Percentiles rank a stretch among this genome's conserved stretches.
Evolutionary conservation across 805 yeast species (phyloP).

Genomic region (Blastobotrys americana): DNA sequence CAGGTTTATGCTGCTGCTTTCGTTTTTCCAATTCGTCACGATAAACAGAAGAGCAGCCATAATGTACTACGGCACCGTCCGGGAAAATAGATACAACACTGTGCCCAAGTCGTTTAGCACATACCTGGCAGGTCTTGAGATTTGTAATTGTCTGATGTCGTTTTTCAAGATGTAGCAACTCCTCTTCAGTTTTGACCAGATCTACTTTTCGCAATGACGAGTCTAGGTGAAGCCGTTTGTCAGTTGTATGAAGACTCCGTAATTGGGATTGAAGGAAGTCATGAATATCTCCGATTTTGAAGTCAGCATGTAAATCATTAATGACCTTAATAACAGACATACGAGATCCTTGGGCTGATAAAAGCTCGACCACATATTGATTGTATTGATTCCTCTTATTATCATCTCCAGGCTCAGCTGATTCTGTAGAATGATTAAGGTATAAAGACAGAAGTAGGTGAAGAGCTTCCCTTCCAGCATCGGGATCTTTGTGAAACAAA

Average conservation of each 20-base stretch:
- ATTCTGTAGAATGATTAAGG: too few species aligned
- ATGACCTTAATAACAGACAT: slow-evolving; percentile 42
- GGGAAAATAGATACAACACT: slow-evolving; percentile 47
- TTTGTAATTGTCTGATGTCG: slow-evolving; percentile 36
- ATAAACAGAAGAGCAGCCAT: slow-evolving; percentile 41
- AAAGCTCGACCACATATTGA: slow-evolving; percentile 35
- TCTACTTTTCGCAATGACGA: slow-evolving; percentile 50
- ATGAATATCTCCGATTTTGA: slow-evolving; percentile 40
- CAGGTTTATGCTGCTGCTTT: slow-evolving; percentile 5
- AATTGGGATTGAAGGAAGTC: slow-evolving; percentile 41
- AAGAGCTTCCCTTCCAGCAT: slow-evolving; percentile 40
- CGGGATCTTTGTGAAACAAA: slow-evolving; percentile 35
- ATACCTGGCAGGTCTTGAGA: slow-evolving; percentile 47
- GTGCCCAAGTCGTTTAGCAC: slow-evolving; percentile 50
- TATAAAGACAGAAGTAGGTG: slow-evolving; percentile 43
- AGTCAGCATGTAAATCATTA: slow-evolving; percentile 43
- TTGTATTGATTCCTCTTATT: slow-evolving; percentile 27
- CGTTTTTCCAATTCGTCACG: slow-evolving; percentile 10
- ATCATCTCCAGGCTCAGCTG: slow-evolving; percentile 3
- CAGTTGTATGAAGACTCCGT: slow-evolving; percentile 34
- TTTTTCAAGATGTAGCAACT: slow-evolving; percentile 35
- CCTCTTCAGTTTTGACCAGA: slow-evolving; percentile 40
- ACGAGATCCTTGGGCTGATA: slow-evolving; percentile 40
- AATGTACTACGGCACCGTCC: slow-evolving; percentile 44
- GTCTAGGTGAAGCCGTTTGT: slow-evolving; percentile 37